Percentiles rank a stretch among this genome's conserved stretches.
Conservation (phyloP, 2,329 filamentous ascomycete species). For the Apiospora malaysiana region DNA sequence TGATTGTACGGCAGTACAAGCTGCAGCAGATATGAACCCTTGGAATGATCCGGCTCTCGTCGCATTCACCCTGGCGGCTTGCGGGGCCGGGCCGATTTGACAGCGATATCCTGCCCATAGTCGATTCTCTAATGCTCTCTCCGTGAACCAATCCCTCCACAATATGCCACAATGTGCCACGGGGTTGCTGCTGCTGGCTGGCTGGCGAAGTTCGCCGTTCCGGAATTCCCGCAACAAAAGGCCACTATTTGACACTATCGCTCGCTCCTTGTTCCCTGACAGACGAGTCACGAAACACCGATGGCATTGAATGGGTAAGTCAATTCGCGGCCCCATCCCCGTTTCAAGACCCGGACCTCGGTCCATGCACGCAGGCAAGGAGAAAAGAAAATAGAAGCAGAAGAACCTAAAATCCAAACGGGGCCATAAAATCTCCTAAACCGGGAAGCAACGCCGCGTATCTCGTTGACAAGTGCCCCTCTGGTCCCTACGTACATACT, state of each 20-base stretch:
- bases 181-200: neutral
- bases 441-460: neutral
- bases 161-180: neutral
- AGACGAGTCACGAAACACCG: neutral
- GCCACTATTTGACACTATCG: neutral
- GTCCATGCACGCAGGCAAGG: neutral
- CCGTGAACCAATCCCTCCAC: neutral
- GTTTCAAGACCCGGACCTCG: constrained; percentile 13
- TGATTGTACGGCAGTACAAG: neutral
- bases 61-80: neutral
- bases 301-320: neutral
- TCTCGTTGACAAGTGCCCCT: neutral
- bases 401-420: constrained; percentile 13
- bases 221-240: neutral
- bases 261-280: neutral
- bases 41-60: neutral
- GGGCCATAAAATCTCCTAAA: constrained; percentile 16
- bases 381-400: neutral
- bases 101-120: neutral
- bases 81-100: neutral
- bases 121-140: too few species aligned
- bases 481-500: neutral
- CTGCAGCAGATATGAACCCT: neutral
- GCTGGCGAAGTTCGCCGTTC: neutral
- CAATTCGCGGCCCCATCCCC: neutral